Base-by-base conservation (phyloP, 306 rosid species). In the Hippophae gyantsensis region DNA sequence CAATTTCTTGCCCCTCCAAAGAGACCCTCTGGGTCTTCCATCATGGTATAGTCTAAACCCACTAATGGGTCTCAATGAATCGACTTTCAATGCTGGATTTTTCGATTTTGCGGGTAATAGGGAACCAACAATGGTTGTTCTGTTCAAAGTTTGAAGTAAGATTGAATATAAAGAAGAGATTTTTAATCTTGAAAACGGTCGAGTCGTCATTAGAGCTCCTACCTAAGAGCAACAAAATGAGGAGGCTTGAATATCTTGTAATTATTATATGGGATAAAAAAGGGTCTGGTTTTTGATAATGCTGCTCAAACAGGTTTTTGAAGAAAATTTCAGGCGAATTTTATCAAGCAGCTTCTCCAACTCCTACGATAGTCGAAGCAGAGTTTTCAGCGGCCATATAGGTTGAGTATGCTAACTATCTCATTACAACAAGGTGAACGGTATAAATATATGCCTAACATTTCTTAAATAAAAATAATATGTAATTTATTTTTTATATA, bases 11-110 rank as follows among this genome's bases (percentile, higher is more conserved):
- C 95, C 96, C 55, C 86, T 85, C 99, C 96, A 92, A 65, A 92
- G 99, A 13, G 99, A 95, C 0, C 99, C 99, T 66, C 99, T 80
- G 13, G 96, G 96, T 66, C 99, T 78, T 65, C 99, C 96, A 43
- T 92, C 99, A 43, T 85, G 99, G 78, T 81, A 92, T 27, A 68
- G 79, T 71, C 84, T 72, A n/a, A 78, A 63, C 61, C 46, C 69
- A 56, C 44, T 54, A 7, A 59, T 10, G 67, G 72, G 58, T 54
- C 61, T 68, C 56, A 42, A 56, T 6, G 61, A 69, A 42, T 60
- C 58, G 56, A 56, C 18, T 65, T 64, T 76, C 8, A 61, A 43
- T 11, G 14, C 58, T 13, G 73, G 49, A 71, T 65, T 23, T 27
- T 18, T 38, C 32, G 49, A 5, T 46, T 52, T 71, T 32, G 5